Percentiles rank a stretch among this genome's conserved stretches.
These are phyloP conservation scores for Termitomyces titanicus DNA, from an alignment of 768 basidiomycete species.

Conservation along the genomic window DNA sequence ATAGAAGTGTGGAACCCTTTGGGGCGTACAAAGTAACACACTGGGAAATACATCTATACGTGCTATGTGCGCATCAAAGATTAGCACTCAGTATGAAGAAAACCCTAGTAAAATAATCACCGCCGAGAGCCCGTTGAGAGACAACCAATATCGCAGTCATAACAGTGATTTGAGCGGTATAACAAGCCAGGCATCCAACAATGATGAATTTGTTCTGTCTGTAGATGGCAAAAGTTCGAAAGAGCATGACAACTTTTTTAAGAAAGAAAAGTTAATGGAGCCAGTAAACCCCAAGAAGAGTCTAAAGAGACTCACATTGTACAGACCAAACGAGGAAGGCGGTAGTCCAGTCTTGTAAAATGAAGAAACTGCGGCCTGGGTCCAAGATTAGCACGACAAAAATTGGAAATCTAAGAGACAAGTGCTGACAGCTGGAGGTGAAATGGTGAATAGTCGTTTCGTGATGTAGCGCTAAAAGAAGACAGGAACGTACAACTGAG, in stretches of 20 bases:
- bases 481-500: slow-evolving; percentile 16
- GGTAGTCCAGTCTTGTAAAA: slow-evolving; percentile 17
- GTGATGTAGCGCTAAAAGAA: background rate
- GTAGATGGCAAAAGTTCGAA: slow-evolving; percentile 24
- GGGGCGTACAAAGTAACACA: slow-evolving; percentile 15
- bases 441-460: background rate
- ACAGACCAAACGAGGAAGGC: slow-evolving; percentile 23
- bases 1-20: slow-evolving; percentile 13
- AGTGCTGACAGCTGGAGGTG: slow-evolving; percentile 4
- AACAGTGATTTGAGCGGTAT: slow-evolving; percentile 15
- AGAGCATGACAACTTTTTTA: slow-evolving; percentile 18
- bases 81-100: background rate
- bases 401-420: background rate
- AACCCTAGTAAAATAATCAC: slow-evolving; percentile 3
- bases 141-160: slow-evolving; percentile 14
- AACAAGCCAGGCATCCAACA: slow-evolving; percentile 6
- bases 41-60: slow-evolving; percentile 9
- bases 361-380: slow-evolving; percentile 20
- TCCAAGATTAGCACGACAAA: background rate
- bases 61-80: slow-evolving; percentile 3
- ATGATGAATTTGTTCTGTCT: slow-evolving; percentile 11
- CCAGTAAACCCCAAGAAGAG: background rate
- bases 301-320: slow-evolving; percentile 20
- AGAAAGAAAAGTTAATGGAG: background rate
- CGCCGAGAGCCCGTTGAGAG: slow-evolving; percentile 11